Evolutionary conservation across 805 yeast genomes (phyloP).

Genomic region (Lipomyces kockii): DNA sequence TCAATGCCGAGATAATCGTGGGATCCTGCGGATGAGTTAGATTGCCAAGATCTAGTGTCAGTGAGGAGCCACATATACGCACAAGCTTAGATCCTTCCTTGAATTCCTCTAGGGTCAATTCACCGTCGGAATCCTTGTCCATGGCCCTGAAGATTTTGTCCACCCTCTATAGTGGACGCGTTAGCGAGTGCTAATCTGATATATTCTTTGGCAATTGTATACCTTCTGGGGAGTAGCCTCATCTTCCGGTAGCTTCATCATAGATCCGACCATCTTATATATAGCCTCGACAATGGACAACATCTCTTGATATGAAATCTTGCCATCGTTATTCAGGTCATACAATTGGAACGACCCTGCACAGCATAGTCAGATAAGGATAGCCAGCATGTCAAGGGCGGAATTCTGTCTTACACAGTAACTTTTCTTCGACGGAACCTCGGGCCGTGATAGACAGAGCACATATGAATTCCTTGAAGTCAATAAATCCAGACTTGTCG

Average conservation of each 20-base stretch:
- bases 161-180: conserved; percentile 53
- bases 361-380: not conserved
- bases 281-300: conserved; percentile 78
- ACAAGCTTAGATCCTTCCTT: conserved; percentile 74
- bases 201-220: not conserved
- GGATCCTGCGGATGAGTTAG: conserved; percentile 27
- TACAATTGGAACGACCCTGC: conserved; percentile 87
- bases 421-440: conserved; percentile 74
- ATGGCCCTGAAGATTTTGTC: conserved; percentile 75
- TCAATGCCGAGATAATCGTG: conserved; percentile 37
- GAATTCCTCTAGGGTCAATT: conserved; percentile 82
- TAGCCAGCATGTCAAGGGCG: not conserved
- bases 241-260: conserved; percentile 86
- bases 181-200: not conserved
- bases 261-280: conserved; percentile 93
- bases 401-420: conserved; percentile 41
- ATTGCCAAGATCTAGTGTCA: not conserved
- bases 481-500: conserved; percentile 78
- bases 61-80: not conserved
- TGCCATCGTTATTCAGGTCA: conserved; percentile 81
- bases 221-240: conserved; percentile 85
- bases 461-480: conserved; percentile 88
- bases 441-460: conserved; percentile 86
- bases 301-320: conserved; percentile 76
- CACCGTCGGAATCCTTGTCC: conserved; percentile 72